A percentile compares a stretch with the other conserved stretches of the same genome.
phyloP scores from a whole-genome alignment of 1,284 basidiomycete genomes.

The Papiliotrema terrestris region DNA sequence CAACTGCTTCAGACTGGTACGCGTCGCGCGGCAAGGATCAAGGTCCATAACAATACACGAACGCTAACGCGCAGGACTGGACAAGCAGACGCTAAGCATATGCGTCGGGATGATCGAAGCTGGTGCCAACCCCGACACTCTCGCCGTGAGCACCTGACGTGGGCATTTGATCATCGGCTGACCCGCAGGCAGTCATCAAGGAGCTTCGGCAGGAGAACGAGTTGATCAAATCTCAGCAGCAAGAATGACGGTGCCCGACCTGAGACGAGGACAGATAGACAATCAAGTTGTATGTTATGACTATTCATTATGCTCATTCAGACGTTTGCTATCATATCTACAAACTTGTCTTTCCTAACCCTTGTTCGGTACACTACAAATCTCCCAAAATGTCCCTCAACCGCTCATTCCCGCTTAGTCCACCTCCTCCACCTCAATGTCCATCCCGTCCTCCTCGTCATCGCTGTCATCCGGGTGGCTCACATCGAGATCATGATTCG shows the following conservation, averaged over 20 bases:
- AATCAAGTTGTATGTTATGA: background rate
- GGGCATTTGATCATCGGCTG: background rate
- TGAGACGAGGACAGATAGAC: background rate
- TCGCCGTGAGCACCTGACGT: constrained; percentile 26
- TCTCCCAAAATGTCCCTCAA: background rate
- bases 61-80: constrained; percentile 29
- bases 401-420: constrained; percentile 26
- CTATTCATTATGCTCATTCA: background rate
- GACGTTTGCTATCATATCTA: background rate
- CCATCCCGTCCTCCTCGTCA: constrained; percentile 44
- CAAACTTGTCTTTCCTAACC: background rate
- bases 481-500: constrained; percentile 66
- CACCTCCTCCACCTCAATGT: constrained; percentile 49
- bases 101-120: constrained; percentile 48
- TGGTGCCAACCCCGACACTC: constrained; percentile 45
- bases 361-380: background rate
- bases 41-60: background rate
- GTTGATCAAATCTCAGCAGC: background rate
- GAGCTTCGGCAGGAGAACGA: constrained; percentile 6
- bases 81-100: constrained; percentile 44
- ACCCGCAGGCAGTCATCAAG: constrained; percentile 5
- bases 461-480: constrained; percentile 33
- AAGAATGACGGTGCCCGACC: background rate
- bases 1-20: constrained; percentile 44
- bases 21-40: constrained; percentile 1